phyloP scores from a whole-genome alignment of 2,329 filamentous ascomycete genomes.

The Fusarium sp. region DNA sequence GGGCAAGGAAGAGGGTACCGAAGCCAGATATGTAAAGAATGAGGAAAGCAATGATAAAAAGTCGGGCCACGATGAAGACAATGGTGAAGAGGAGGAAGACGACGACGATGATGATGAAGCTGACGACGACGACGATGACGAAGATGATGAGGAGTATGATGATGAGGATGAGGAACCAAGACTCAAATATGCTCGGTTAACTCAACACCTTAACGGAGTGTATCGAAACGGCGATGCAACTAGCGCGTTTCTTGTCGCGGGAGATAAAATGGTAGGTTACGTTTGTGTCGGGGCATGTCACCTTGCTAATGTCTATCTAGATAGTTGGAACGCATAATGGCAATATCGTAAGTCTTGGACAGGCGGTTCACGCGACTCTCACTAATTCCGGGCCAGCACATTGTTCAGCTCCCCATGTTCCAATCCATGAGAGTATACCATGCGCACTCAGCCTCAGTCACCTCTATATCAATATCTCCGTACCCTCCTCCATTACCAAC shows the following conservation, averaged over 20 bases:
- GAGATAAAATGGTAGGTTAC: conserved; percentile 88
- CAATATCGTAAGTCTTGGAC: conserved; percentile 76
- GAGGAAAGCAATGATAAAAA: conserved; percentile 28
- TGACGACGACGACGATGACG: conserved; percentile 38
- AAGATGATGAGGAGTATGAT: conserved; percentile 62
- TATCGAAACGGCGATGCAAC: conserved; percentile 97
- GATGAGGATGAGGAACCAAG: conserved; percentile 89
- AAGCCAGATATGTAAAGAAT: conserved; percentile 12
- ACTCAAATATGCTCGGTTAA: conserved; percentile 91
- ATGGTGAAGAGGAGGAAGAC: conserved; percentile 25
- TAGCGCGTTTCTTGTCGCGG: conserved; percentile 86
- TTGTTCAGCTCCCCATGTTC: conserved; percentile 83
- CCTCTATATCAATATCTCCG: conserved; percentile 88
- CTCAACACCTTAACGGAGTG: conserved; percentile 77
- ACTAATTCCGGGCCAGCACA: conserved; percentile 67
- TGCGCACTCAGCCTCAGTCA: conserved; percentile 91
- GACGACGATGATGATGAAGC: conserved; percentile 38
- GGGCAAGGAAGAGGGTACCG: neutral
- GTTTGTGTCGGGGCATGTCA: neutral
- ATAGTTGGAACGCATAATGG: conserved; percentile 95
- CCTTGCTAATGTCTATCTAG: conserved; percentile 54
- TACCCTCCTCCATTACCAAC: conserved; percentile 68
- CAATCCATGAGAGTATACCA: conserved; percentile 86
- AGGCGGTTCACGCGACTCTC: neutral
- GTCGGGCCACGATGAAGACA: conserved; percentile 24